These are phyloP conservation scores for Cutaneotrichosporon sp. DNA, from an alignment of 1,284 basidiomycete species.

Conservation along the genomic window DNA sequence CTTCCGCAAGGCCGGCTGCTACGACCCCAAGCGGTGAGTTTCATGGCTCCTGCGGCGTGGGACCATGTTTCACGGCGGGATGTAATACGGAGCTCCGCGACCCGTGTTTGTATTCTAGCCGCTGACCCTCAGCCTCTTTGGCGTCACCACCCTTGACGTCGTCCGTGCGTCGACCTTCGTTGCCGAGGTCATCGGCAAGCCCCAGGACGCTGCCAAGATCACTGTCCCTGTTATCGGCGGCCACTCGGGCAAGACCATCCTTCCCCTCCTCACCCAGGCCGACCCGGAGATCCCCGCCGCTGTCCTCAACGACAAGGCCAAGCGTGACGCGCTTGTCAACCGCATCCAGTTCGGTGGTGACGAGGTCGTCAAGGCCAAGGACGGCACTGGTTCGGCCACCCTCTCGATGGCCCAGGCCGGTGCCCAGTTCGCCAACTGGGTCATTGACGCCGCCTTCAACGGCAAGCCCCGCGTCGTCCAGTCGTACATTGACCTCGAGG, in stretches of 20 bases:
- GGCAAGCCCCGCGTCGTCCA: conserved; percentile 82
- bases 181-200: conserved; percentile 62
- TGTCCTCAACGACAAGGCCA: conserved; percentile 54
- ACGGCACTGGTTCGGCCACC: conserved; percentile 82
- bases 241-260: conserved; percentile 93
- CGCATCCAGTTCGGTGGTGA: conserved; percentile 91
- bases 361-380: conserved; percentile 57
- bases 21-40: conserved; percentile 65
- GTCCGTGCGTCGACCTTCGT: conserved; percentile 93
- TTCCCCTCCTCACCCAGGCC: conserved; percentile 86
- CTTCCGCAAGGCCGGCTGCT: conserved; percentile 88
- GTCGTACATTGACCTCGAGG: conserved; percentile 74
- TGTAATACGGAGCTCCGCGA: too few relatives aligned
- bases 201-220: conserved; percentile 59
- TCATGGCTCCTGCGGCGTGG: neutral
- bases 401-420: conserved; percentile 92
- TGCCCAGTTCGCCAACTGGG: conserved; percentile 76
- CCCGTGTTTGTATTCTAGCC: neutral
- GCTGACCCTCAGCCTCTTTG: conserved; percentile 49
- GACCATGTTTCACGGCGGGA: too few relatives aligned
- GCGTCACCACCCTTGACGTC: conserved; percentile 96
- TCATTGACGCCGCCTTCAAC: conserved; percentile 71
- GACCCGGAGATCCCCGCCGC: conserved; percentile 43
- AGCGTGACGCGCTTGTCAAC: conserved; percentile 64
- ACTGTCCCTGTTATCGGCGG: conserved; percentile 87